These are phyloP conservation scores for Trametes meyenii DNA, from an alignment of 768 basidiomycete genomes.

Conservation along the genomic window DNA sequence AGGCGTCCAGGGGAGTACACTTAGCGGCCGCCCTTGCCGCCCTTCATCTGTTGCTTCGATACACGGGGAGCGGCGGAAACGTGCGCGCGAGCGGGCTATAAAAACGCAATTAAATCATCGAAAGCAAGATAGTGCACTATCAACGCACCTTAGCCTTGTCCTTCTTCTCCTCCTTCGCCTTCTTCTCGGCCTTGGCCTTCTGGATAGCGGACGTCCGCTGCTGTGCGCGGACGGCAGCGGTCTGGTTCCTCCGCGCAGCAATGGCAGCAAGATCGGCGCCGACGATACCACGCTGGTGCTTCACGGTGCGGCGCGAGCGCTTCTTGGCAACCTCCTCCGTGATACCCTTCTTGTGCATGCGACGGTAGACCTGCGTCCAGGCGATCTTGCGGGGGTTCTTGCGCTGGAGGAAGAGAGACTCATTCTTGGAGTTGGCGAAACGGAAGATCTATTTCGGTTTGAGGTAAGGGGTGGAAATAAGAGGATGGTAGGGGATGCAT, in stretches of 20 bases:
- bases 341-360: slow-evolving; percentile 99
- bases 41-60: slow-evolving; percentile 97
- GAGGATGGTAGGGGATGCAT: slow-evolving; percentile 28
- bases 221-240: slow-evolving; percentile 78
- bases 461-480: not conserved
- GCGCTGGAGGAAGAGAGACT: slow-evolving; percentile 97
- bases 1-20: slow-evolving; percentile 14
- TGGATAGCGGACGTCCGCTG: slow-evolving; percentile 83
- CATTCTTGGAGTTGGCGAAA: slow-evolving; percentile 89
- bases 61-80: slow-evolving; percentile 75
- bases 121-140: not conserved
- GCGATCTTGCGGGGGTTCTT: slow-evolving; percentile 99
- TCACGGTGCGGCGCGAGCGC: slow-evolving; percentile 94
- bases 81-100: slow-evolving; percentile 58
- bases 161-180: slow-evolving; percentile 94
- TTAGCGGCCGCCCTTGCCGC: slow-evolving; percentile 78
- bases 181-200: slow-evolving; percentile 97
- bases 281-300: slow-evolving; percentile 97
- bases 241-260: slow-evolving; percentile 91
- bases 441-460: slow-evolving; percentile 77
- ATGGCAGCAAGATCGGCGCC: slow-evolving; percentile 94
- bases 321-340: slow-evolving; percentile 99
- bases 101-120: not conserved
- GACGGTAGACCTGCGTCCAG: slow-evolving; percentile 92
- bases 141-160: slow-evolving; percentile 60